phyloP scores from a whole-genome alignment of 2,329 filamentous ascomycete species.

The Samsoniella hepiali region DNA sequence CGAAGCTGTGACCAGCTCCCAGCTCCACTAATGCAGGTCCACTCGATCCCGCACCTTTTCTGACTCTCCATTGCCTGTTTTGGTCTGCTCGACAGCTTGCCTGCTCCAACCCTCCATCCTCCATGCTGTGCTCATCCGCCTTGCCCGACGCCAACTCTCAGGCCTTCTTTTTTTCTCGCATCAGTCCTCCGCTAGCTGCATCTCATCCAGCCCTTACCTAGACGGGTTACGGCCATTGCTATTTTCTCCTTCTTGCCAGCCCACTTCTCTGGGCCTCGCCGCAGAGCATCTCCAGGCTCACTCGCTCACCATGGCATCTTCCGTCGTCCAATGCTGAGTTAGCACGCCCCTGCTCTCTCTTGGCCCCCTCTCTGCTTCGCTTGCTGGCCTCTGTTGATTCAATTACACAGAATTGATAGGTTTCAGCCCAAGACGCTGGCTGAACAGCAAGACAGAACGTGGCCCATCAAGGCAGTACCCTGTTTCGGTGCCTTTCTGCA shows the following conservation, averaged over 20 bases:
- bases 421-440: not conserved
- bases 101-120: not conserved
- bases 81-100: not conserved
- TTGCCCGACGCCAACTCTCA: not conserved
- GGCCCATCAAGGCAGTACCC: not conserved
- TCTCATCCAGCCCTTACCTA: not conserved
- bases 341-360: not conserved
- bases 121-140: not conserved
- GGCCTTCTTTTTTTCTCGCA: not conserved
- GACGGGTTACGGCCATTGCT: not conserved
- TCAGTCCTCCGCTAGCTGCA: not conserved
- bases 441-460: not conserved
- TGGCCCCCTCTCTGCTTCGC: not conserved
- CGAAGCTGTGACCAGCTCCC: not conserved
- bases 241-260: conserved; percentile 1
- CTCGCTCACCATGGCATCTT: not conserved
- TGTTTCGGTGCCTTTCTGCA: not conserved
- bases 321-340: not conserved
- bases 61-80: not conserved
- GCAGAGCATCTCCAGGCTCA: not conserved
- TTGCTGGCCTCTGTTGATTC: not conserved
- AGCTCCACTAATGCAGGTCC: conserved; percentile 10
- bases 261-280: not conserved
- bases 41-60: conserved; percentile 6
- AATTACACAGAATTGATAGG: not conserved